phyloP scores from a whole-genome alignment of 306 rosid species.

The Nissolia schottii region DNA sequence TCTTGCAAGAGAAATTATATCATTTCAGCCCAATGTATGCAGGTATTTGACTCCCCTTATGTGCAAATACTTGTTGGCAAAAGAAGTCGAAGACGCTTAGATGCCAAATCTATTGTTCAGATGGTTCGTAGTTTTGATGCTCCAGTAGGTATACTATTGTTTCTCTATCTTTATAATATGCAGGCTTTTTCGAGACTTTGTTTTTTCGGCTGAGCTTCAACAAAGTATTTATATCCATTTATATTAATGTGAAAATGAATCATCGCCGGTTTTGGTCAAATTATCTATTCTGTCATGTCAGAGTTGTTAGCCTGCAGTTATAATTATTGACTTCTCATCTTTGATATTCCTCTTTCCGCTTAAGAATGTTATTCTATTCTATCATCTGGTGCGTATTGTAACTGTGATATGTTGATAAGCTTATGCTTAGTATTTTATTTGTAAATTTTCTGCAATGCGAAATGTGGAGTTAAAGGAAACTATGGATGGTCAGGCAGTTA shows the following conservation, averaged over 20 bases:
- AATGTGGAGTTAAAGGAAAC: neutral
- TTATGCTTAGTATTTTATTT: neutral
- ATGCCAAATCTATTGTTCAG: constrained; percentile 75
- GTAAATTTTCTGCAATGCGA: neutral
- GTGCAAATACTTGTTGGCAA: constrained; percentile 62
- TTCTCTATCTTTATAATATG: neutral
- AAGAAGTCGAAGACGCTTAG: constrained; percentile 66
- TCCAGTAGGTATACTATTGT: constrained; percentile 52
- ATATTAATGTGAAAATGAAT: neutral
- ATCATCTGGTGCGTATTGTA: neutral
- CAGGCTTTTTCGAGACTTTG: neutral
- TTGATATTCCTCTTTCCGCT: neutral
- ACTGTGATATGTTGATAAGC: neutral
- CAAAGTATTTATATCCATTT: neutral
- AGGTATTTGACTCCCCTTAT: constrained; percentile 81
- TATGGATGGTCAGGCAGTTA: neutral
- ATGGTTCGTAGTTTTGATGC: constrained; percentile 69
- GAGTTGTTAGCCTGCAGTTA: neutral
- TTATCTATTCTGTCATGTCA: neutral
- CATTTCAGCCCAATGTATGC: constrained; percentile 15
- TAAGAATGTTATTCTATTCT: neutral
- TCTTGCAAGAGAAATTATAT: neutral
- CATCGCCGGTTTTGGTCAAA: neutral
- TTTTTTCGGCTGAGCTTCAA: neutral
- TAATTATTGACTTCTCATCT: neutral